Evolutionary conservation across 2,329 filamentous ascomycete species (phyloP), one percentile per base, ranked within the genome.

Genomic region (Canariomyces notabilis): DNA sequence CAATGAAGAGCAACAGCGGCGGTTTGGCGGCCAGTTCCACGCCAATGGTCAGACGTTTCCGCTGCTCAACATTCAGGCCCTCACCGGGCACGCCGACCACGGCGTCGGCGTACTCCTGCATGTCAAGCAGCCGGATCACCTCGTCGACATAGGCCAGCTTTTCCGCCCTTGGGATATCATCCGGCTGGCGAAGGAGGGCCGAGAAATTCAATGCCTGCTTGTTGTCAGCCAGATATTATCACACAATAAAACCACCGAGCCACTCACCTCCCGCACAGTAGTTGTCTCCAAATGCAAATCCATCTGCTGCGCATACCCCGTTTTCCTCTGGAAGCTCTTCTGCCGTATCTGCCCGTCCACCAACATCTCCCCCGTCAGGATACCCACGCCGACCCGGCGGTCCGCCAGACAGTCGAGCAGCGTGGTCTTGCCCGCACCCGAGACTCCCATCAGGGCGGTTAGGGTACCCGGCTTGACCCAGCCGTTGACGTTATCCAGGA

Each of bases 381-480:
- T n/a, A n/a, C n/a, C 73, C 2, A 84, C 76, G 11, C 82, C 82
- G 58, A 80, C 75, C 0, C 72, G 76, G 0, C 83, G 69, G 43
- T 77, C 70, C 0, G 78, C 77, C 2, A 82, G 63, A 2, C 74
- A 73, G 59, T 82, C 75, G 5, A 82, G 67, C 1, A 82, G 61
- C 0, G 78, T 82, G 0, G 78, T 82, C 59, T 82, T 82, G n/a
- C 79, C 79, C 2, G 78, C 78, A 11, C 78, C 76, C 4, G 71
- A 79, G 0, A 82, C 79, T 33, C 83, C 79, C 79, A 83, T 83
- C 5, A 94, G 72, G 2, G 88, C 89, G 3, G 89, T 95, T 26
- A 94, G 68, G 1, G 87, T 94, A 22, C 89, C 89, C 0, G 89
- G 89, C 63, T 90, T 90, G 46, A 95, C 87, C 86, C 87, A 95